Percentiles rank a stretch among this genome's conserved stretches.
These are phyloP conservation scores for Lolium perenne DNA, from an alignment of 176 grass and related monocot genomes.

Conservation along the genomic window DNA sequence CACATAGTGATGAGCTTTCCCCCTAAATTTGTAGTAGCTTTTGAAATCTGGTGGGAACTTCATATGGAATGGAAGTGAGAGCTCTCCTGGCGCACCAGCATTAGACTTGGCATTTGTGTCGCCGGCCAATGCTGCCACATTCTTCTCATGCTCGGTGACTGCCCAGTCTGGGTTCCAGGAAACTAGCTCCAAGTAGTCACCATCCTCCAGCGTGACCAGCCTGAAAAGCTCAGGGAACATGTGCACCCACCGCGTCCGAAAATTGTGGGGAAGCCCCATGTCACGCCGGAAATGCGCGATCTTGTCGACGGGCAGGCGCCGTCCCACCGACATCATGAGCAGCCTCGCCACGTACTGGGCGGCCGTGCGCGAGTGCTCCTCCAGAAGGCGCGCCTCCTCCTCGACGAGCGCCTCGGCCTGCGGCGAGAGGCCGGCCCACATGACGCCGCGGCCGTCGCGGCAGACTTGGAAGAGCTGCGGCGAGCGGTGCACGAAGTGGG, in stretches of 20 bases:
- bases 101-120: conserved; percentile 29
- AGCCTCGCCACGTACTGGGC: conserved; percentile 68
- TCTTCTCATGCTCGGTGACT: conserved; percentile 83
- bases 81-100: conserved; percentile 48
- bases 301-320: conserved; percentile 67
- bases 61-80: conserved; percentile 77
- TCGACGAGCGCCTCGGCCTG: conserved; percentile 64
- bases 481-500: conserved; percentile 72
- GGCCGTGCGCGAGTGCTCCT: conserved; percentile 47
- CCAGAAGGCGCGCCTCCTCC: conserved; percentile 72
- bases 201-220: conserved; percentile 58
- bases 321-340: conserved; percentile 83
- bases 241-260: conserved; percentile 69
- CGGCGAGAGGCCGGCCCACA: conserved; percentile 68
- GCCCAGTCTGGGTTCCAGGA: conserved; percentile 80
- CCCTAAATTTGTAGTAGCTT: conserved; percentile 59
- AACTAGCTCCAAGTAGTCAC: conserved; percentile 67
- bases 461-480: conserved; percentile 77
- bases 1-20: conserved; percentile 64
- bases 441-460: conserved; percentile 67
- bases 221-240: conserved; percentile 75
- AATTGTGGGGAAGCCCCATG: conserved; percentile 79
- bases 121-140: conserved; percentile 25
- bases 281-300: conserved; percentile 72
- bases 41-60: conserved; percentile 76